A percentile compares a stretch with the other conserved stretches of the same genome.
These are phyloP conservation scores for Podila clonocystis DNA, from an alignment of 192 early-diverging fungal species.

Conservation along the genomic window DNA sequence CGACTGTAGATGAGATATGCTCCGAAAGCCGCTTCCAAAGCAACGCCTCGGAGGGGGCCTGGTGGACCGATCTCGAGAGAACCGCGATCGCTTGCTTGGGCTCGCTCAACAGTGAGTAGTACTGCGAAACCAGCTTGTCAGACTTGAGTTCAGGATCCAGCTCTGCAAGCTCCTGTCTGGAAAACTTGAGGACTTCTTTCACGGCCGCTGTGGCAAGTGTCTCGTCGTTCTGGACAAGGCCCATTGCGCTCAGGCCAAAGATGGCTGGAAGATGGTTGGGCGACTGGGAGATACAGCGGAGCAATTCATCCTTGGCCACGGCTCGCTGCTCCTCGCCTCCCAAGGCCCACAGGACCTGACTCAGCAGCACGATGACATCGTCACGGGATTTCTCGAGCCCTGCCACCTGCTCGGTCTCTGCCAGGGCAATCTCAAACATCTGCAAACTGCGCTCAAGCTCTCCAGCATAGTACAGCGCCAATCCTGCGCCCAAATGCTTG, in stretches of 20 bases:
- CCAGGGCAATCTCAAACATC: conserved; percentile 79
- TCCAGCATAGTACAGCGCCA: conserved; percentile 80
- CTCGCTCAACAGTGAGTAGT: conserved; percentile 31
- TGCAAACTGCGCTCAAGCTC: conserved; percentile 73
- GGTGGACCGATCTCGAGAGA: conserved; percentile 55
- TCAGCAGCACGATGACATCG: conserved; percentile 77
- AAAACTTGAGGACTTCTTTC: conserved; percentile 70
- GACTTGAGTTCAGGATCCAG: conserved; percentile 37
- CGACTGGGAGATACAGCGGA: conserved; percentile 68
- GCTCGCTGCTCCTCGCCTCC: conserved; percentile 79
- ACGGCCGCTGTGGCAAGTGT: conserved; percentile 70
- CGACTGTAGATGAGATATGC: conserved; percentile 37
- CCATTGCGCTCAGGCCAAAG: conserved; percentile 74
- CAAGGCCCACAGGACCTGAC: conserved; percentile 91
- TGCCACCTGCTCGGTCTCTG: conserved; percentile 51
- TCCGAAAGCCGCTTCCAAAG: conserved; percentile 53
- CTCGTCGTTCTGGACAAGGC: conserved; percentile 69
- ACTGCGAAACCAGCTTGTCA: conserved; percentile 36
- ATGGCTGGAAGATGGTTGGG: conserved; percentile 70
- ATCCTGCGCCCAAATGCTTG: conserved; percentile 69
- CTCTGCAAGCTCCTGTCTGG: conserved; percentile 53
- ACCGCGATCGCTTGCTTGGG: conserved; percentile 48
- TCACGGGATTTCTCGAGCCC: conserved; percentile 62
- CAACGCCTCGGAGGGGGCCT: conserved; percentile 47
- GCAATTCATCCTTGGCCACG: conserved; percentile 83